Evolutionary conservation across 306 rosid genomes (phyloP).

Genomic region (Vicia sativa): DNA sequence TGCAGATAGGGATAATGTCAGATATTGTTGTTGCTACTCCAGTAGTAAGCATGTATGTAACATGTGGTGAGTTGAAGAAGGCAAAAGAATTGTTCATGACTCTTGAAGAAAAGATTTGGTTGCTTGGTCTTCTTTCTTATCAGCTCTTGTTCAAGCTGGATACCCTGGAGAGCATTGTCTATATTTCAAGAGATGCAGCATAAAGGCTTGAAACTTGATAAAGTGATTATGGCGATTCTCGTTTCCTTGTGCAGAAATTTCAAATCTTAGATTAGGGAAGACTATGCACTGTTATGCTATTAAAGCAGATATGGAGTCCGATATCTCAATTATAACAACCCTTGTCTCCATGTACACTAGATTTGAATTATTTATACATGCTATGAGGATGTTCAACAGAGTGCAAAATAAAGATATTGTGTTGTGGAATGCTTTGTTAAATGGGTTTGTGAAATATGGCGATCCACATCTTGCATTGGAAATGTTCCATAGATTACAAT

Average conservation of each 20-base stretch:
- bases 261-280: constrained; percentile 54
- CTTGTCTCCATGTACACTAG: constrained; percentile 64
- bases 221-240: constrained; percentile 45
- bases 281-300: constrained; percentile 56
- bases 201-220: constrained; percentile 53
- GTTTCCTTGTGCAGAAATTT: constrained; percentile 58
- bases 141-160: constrained; percentile 64
- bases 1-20: constrained; percentile 43
- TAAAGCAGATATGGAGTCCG: constrained; percentile 52
- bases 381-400: constrained; percentile 51
- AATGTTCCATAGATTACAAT: constrained; percentile 48
- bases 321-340: constrained; percentile 52
- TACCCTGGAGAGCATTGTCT: constrained; percentile 57
- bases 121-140: constrained; percentile 69
- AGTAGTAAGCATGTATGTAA: constrained; percentile 62
- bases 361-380: constrained; percentile 46
- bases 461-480: constrained; percentile 50
- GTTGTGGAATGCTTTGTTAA: constrained; percentile 73
- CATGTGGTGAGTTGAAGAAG: constrained; percentile 60
- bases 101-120: constrained; percentile 53
- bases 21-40: constrained; percentile 62
- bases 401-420: constrained; percentile 59
- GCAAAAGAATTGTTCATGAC: constrained; percentile 55
- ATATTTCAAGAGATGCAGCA: constrained; percentile 51
- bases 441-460: constrained; percentile 53